Conservation (phyloP, 108 stramenopile species). For the Bacterosira constricta region DNA sequence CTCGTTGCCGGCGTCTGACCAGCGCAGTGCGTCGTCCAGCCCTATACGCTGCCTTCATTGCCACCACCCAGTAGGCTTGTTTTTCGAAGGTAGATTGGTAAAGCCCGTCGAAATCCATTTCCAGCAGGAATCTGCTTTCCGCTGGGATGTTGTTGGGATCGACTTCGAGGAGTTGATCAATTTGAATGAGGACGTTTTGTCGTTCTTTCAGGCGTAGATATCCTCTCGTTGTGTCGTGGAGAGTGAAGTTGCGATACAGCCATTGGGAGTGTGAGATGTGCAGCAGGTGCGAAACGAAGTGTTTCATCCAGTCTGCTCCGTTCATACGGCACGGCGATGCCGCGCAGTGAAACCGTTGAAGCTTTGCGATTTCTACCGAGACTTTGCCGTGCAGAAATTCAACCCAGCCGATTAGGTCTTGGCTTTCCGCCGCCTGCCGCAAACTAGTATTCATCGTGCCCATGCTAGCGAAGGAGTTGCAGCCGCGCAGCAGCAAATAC, state of each 20-base stretch:
- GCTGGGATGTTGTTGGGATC: not conserved
- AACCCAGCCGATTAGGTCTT: not conserved
- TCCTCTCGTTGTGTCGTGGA: not conserved
- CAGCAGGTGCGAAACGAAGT: not conserved
- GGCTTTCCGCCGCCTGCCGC: not conserved
- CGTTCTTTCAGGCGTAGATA: not conserved
- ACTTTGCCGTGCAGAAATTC: not conserved
- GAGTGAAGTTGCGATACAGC: not conserved
- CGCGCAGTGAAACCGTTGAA: not conserved
- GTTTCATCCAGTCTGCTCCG: not conserved
- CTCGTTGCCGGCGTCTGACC: no score
- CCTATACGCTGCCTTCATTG: not conserved
- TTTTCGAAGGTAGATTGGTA: not conserved
- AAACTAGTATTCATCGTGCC: not conserved
- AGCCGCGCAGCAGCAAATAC: not conserved
- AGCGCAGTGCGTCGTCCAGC: not conserved
- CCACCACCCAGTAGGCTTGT: conserved; percentile 2
- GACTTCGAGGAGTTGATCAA: not conserved
- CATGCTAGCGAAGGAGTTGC: not conserved
- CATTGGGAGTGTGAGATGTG: not conserved
- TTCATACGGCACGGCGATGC: not conserved
- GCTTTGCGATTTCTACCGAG: not conserved
- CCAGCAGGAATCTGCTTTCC: not conserved
- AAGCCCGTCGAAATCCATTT: not conserved
- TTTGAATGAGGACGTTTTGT: not conserved